A percentile compares a stretch with the other conserved stretches of the same genome.
phyloP scores from a whole-genome alignment of 768 basidiomycete genomes.

The Pulveroboletus sp. region DNA sequence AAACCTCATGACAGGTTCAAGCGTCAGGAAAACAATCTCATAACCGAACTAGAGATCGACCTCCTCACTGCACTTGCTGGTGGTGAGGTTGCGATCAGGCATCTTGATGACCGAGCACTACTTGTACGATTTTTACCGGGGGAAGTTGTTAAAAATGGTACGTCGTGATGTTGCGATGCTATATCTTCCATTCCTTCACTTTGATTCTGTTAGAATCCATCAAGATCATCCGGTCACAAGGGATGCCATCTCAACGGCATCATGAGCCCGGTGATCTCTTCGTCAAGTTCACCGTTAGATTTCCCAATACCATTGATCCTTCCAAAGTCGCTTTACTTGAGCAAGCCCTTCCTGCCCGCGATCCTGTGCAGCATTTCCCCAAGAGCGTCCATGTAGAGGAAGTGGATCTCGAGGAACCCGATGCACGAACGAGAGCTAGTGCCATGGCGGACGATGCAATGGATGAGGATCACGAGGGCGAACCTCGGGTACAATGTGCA shows the following conservation, averaged over 20 bases:
- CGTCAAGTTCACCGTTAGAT: conserved; percentile 79
- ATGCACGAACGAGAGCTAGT: conserved; percentile 47
- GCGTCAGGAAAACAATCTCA: conserved; percentile 83
- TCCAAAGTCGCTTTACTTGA: conserved; percentile 70
- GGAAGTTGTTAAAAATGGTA: conserved; percentile 91
- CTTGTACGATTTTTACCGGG: conserved; percentile 82
- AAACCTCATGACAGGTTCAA: conserved; percentile 86
- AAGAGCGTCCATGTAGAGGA: conserved; percentile 75
- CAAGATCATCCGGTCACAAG: conserved; percentile 90
- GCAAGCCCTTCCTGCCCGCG: conserved; percentile 77
- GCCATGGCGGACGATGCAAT: conserved; percentile 69
- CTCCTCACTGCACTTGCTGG: conserved; percentile 91
- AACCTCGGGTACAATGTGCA: conserved; percentile 94
- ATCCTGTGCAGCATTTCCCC: conserved; percentile 58
- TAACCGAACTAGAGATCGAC: conserved; percentile 86
- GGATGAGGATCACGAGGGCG: conserved; percentile 87
- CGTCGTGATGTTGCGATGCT: conserved; percentile 24
- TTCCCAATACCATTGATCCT: conserved; percentile 79
- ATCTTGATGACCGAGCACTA: conserved; percentile 89
- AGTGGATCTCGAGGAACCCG: conserved; percentile 74
- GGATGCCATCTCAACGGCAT: conserved; percentile 98
- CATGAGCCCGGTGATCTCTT: conserved; percentile 95
- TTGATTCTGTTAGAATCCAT: conserved; percentile 55
- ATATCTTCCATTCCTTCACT: background rate
- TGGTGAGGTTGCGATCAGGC: conserved; percentile 83